A percentile compares a stretch with the other conserved stretches of the same genome.
phyloP scores from a whole-genome alignment of 805 yeast genomes.

The Candida dendrica region DNA sequence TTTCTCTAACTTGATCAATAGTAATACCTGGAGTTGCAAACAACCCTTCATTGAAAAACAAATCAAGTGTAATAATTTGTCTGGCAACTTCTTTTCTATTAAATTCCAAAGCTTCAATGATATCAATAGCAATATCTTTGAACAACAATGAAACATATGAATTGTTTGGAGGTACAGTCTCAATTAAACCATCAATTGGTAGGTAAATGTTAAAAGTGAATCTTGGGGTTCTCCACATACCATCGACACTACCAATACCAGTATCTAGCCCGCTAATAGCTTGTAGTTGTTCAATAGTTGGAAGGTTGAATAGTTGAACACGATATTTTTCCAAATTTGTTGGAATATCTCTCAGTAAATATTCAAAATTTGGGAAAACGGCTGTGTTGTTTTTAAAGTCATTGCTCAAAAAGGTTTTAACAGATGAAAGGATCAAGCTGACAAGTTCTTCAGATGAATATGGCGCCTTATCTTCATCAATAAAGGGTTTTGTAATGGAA shows the following conservation, averaged over 20 bases:
- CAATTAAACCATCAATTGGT: slow-evolving; percentile 44
- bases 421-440: slow-evolving; percentile 45
- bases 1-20: slow-evolving; percentile 55
- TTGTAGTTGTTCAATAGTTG: slow-evolving; percentile 28
- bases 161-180: slow-evolving; percentile 54
- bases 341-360: slow-evolving; percentile 10
- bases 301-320: slow-evolving; percentile 23
- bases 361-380: slow-evolving; percentile 31
- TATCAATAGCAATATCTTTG: slow-evolving; percentile 69
- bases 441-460: slow-evolving; percentile 44
- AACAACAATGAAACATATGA: slow-evolving; percentile 54
- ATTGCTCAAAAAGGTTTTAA: slow-evolving; percentile 29
- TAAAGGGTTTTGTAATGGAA: slow-evolving; percentile 20
- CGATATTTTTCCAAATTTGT: slow-evolving; percentile 12
- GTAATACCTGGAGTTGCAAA: slow-evolving; percentile 73
- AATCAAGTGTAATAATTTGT: slow-evolving; percentile 68
- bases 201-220: slow-evolving; percentile 54
- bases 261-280: slow-evolving; percentile 25
- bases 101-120: slow-evolving; percentile 75
- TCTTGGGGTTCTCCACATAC: slow-evolving; percentile 62
- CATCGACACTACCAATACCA: slow-evolving; percentile 48
- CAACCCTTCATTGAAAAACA: slow-evolving; percentile 58
- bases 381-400: slow-evolving; percentile 33
- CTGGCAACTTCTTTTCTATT: slow-evolving; percentile 83
- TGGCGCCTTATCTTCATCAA: slow-evolving; percentile 28